phyloP scores from a whole-genome alignment of 1,284 basidiomycete species.

The Melampsora americana region DNA sequence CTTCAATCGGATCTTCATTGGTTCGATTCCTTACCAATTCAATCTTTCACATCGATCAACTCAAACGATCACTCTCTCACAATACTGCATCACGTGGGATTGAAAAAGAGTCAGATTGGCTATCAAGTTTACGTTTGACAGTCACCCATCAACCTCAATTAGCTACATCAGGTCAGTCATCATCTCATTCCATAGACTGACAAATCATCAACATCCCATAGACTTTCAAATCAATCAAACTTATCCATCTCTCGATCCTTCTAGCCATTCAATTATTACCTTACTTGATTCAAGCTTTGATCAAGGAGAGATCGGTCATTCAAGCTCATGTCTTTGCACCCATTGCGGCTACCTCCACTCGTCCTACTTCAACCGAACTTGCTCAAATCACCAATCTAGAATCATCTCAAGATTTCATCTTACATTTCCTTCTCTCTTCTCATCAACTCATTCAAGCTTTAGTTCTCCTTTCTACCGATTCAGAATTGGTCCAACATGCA shows the following conservation, averaged over 20 bases:
- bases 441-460: conserved; percentile 18
- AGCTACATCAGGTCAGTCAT: not conserved
- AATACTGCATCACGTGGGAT: not conserved
- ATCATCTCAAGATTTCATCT: conserved; percentile 21
- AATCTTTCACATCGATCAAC: not conserved
- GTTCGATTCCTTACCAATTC: not conserved
- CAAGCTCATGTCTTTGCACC: not conserved
- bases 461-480: not conserved
- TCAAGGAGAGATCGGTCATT: not conserved
- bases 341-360: not conserved
- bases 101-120: not conserved
- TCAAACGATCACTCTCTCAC: not conserved
- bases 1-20: not conserved
- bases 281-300: not conserved
- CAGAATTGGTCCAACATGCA: not conserved
- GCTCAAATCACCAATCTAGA: not conserved
- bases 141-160: not conserved
- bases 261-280: not conserved
- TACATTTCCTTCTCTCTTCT: conserved; percentile 3
- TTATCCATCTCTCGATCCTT: too few species aligned
- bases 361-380: not conserved
- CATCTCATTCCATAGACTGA: too few species aligned
- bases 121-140: not conserved
- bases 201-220: too few species aligned
- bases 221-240: too few species aligned